phyloP scores from a whole-genome alignment of 2,329 filamentous ascomycete species.

The Fusarium sp. region DNA sequence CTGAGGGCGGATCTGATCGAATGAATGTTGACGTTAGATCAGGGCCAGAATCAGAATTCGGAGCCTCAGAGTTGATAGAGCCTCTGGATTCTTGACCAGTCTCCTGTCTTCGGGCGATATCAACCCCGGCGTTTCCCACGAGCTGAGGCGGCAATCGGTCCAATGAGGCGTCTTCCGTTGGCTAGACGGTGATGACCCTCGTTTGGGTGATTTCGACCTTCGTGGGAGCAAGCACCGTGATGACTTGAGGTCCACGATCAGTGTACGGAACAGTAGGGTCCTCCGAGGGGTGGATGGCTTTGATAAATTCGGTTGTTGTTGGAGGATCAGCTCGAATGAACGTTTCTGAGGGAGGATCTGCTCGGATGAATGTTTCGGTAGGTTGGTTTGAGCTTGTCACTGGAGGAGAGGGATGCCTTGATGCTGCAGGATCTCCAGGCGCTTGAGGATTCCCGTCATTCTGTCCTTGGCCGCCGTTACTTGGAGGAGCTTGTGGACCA shows the following conservation, averaged over 20 bases:
- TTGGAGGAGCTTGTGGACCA: neutral
- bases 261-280: neutral
- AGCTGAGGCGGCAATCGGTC: constrained; percentile 1
- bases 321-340: neutral
- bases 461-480: neutral
- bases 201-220: constrained; percentile 34
- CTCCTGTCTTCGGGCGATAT: constrained; percentile 4
- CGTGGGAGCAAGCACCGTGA: constrained; percentile 42
- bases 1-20: neutral
- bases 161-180: constrained; percentile 19
- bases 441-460: neutral
- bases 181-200: constrained; percentile 27
- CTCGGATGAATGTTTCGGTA: neutral
- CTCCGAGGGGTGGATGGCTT: neutral
- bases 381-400: neutral
- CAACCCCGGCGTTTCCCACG: neutral
- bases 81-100: neutral
- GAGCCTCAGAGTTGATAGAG: neutral
- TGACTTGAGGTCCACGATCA: constrained; percentile 19
- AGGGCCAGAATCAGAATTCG: neutral
- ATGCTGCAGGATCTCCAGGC: neutral
- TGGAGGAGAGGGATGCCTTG: neutral
- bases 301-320: constrained; percentile 1
- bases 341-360: neutral
- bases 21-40: neutral